phyloP scores from a whole-genome alignment of 495 filamentous ascomycete genomes.

The Annulohypoxylon nitens region DNA sequence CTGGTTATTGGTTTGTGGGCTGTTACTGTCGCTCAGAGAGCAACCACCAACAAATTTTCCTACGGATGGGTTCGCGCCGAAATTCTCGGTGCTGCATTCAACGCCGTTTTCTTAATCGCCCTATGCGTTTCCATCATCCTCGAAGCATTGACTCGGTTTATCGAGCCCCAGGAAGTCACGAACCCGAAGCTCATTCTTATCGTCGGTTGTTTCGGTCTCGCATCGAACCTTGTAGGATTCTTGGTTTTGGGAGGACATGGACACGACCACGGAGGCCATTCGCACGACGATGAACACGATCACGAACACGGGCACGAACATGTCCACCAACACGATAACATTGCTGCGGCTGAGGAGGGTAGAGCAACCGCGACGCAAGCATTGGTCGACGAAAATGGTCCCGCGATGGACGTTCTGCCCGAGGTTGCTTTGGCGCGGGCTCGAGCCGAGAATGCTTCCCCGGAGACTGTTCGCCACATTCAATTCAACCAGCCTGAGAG shows the following conservation, averaged over 20 bases:
- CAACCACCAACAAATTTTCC: constrained; percentile 87
- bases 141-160: constrained; percentile 88
- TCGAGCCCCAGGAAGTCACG: constrained; percentile 87
- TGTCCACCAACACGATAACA: constrained; percentile 51
- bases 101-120: constrained; percentile 96
- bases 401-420: constrained; percentile 59
- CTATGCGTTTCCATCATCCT: constrained; percentile 95
- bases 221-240: constrained; percentile 90
- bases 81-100: constrained; percentile 93
- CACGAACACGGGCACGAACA: constrained; percentile 58
- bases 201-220: constrained; percentile 87
- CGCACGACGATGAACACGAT: constrained; percentile 59
- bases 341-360: constrained; percentile 50
- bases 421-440: constrained; percentile 56
- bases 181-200: constrained; percentile 87
- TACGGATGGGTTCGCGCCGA: constrained; percentile 99
- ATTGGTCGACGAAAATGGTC: constrained; percentile 47
- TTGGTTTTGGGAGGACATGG: constrained; percentile 93
- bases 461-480: constrained; percentile 53
- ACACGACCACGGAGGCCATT: constrained; percentile 72
- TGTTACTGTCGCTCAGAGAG: constrained; percentile 84
- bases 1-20: constrained; percentile 94
- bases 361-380: constrained; percentile 33
- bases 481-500: constrained; percentile 47
- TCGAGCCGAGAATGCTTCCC: constrained; percentile 46